phyloP scores from a whole-genome alignment of 768 basidiomycete genomes.

The Naganishia antarctica region DNA sequence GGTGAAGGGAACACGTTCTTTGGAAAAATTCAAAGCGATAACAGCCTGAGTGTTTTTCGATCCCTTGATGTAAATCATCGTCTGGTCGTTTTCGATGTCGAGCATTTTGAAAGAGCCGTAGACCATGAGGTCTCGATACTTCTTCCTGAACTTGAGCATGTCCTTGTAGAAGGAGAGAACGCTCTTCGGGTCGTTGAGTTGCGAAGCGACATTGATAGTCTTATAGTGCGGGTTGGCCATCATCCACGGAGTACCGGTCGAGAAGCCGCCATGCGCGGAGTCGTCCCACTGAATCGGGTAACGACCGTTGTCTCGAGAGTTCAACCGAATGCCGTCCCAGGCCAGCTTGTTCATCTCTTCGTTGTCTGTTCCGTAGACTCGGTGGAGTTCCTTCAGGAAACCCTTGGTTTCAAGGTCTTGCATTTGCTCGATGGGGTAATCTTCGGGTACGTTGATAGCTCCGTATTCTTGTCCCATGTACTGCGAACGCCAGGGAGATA shows the following conservation, averaged over 20 bases:
- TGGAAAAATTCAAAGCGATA: slow-evolving; percentile 45
- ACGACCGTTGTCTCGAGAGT: slow-evolving; percentile 64
- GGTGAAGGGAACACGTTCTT: slow-evolving; percentile 13
- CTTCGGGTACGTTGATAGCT: slow-evolving; percentile 52
- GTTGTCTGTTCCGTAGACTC: slow-evolving; percentile 35
- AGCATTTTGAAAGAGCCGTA: slow-evolving; percentile 62
- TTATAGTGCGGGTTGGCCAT: slow-evolving; percentile 64
- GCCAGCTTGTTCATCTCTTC: slow-evolving; percentile 26
- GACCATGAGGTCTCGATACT: slow-evolving; percentile 56
- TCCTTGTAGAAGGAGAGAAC: slow-evolving; percentile 62
- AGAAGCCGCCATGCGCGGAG: slow-evolving; percentile 59
- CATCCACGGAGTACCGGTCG: slow-evolving; percentile 68
- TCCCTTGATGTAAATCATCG: slow-evolving; percentile 55
- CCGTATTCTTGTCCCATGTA: slow-evolving; percentile 72
- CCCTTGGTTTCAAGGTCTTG: slow-evolving; percentile 23
- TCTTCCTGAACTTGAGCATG: slow-evolving; percentile 57
- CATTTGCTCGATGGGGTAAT: slow-evolving; percentile 68
- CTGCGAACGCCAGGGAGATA: neutral
- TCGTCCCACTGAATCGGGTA: slow-evolving; percentile 57
- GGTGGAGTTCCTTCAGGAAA: slow-evolving; percentile 58
- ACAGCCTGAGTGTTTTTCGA: slow-evolving; percentile 36
- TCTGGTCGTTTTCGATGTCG: slow-evolving; percentile 53
- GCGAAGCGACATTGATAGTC: slow-evolving; percentile 58
- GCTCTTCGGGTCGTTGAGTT: slow-evolving; percentile 56
- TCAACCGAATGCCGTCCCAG: slow-evolving; percentile 50